Evolutionary conservation across 768 basidiomycete genomes (phyloP).

Genomic region (Dioszegia hungarica): DNA sequence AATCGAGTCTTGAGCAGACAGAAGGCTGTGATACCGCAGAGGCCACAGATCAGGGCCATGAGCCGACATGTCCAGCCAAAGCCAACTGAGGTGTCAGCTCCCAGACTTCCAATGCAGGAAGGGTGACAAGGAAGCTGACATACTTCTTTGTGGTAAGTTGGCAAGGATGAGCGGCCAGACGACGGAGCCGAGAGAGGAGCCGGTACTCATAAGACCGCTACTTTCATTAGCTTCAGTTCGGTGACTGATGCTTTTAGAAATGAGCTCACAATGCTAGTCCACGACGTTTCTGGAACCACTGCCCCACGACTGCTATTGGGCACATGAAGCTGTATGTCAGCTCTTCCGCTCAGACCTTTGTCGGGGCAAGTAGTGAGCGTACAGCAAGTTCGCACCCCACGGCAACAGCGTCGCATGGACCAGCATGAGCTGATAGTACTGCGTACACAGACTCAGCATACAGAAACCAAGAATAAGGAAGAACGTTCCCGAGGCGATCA

Average conservation of each 20-base stretch:
- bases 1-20: constrained; percentile 26
- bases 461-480: constrained; percentile 17
- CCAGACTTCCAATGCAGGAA: too few relatives aligned
- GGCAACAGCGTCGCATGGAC: constrained; percentile 19
- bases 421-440: constrained; percentile 26
- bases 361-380: neutral
- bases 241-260: neutral
- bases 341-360: neutral
- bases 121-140: too few relatives aligned
- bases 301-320: constrained; percentile 19
- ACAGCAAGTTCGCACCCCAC: constrained; percentile 20
- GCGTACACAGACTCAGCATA: constrained; percentile 16
- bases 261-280: constrained; percentile 20
- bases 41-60: constrained; percentile 17
- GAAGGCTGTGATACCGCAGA: constrained; percentile 9
- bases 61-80: constrained; percentile 30
- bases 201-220: constrained; percentile 5
- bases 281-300: constrained; percentile 18
- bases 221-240: neutral
- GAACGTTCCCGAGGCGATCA: constrained; percentile 13
- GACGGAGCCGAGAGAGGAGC: constrained; percentile 15
- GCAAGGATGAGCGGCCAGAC: constrained; percentile 12
- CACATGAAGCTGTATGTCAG: constrained; percentile 18
- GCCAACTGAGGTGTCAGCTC: constrained; percentile 19
- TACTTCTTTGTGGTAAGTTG: constrained; percentile 8